Conservation (phyloP, 169 alveolate species). For the Condylostoma magnum region DNA sequence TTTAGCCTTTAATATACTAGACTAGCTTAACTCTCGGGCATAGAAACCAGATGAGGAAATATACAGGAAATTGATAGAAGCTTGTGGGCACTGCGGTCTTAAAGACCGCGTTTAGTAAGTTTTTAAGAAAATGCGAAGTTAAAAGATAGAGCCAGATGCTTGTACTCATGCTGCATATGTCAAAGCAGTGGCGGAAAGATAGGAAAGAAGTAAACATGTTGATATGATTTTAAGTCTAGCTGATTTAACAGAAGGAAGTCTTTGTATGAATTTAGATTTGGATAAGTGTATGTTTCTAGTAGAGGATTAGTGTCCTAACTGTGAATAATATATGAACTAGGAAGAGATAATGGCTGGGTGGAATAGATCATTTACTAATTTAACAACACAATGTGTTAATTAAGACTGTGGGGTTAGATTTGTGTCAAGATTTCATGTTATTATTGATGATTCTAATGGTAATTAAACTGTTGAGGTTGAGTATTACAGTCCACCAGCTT, state of each 20-base stretch:
- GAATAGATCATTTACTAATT: slow-evolving; percentile 22
- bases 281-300: not conserved
- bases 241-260: slow-evolving; percentile 3
- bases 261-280: not conserved
- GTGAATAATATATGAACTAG: slow-evolving; percentile 19
- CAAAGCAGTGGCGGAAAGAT: slow-evolving; percentile 31
- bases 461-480: slow-evolving; percentile 1
- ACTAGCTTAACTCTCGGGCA: slow-evolving; percentile 33
- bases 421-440: slow-evolving; percentile 11
- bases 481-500: slow-evolving; percentile 9
- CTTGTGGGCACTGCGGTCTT: slow-evolving; percentile 59
- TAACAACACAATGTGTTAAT: slow-evolving; percentile 11
- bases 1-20: slow-evolving; percentile 37
- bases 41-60: slow-evolving; percentile 43
- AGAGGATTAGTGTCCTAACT: slow-evolving; percentile 11
- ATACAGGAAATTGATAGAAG: slow-evolving; percentile 57
- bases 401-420: slow-evolving; percentile 5
- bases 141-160: slow-evolving; percentile 55
- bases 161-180: slow-evolving; percentile 51
- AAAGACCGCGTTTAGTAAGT: slow-evolving; percentile 41
- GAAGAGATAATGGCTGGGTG: slow-evolving; percentile 32
- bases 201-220: not conserved
- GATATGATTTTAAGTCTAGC: not conserved
- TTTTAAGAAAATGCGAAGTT: slow-evolving; percentile 43
- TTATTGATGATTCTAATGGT: not conserved